Base-by-base conservation (phyloP, 202 grass and related monocot genomes). In the Thinopyrum obtusiflorum region DNA sequence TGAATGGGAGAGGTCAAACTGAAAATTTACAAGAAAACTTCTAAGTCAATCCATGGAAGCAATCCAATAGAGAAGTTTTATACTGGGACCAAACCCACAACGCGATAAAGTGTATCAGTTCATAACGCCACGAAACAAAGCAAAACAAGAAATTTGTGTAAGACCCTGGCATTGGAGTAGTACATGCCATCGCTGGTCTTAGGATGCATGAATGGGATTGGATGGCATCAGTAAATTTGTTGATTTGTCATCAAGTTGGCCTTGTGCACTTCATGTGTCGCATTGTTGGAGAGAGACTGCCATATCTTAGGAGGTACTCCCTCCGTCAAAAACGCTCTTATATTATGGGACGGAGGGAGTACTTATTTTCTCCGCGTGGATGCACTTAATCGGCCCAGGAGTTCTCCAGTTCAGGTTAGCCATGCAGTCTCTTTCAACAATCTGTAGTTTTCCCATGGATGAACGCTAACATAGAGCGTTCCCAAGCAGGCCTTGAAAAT, bases 121-220 rank as follows among this genome's bases (percentile, higher is more conserved):
- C 72, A 31, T 74, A 74, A 51, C 9, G 25, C 25, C 15, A 27
- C 15, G 1, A 20, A 32, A 32, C 47, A 76, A 76, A 76, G 25
- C 26, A n/a, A 31, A 76, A 2, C 44, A 32, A 13, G 46, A 18
- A 31, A 76, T 76, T 32, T 32, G 46, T 33, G 26, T 27, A 5
- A 57, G 47, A 18, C 29, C 9, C 2, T 57, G 46, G 9, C 8
- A 11, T 57, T 32, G 73, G 73, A 76, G 73, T 55, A 32, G 26
- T 57, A 33, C 47, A 55, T 18, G 5, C 18, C 47, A 57, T 76
- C 29, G 9, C 7, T 76, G 27, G 47, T 47, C 40, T 73, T 46
- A 27, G 69, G 23, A 46, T 75, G 72, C 72, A 31, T 31, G 69
- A 27, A 46, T 44, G 71, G 71, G 25, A 75, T 75, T 55, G 73